phyloP scores from a whole-genome alignment of 257 asterid genomes.

The Mitragyna speciosa region DNA sequence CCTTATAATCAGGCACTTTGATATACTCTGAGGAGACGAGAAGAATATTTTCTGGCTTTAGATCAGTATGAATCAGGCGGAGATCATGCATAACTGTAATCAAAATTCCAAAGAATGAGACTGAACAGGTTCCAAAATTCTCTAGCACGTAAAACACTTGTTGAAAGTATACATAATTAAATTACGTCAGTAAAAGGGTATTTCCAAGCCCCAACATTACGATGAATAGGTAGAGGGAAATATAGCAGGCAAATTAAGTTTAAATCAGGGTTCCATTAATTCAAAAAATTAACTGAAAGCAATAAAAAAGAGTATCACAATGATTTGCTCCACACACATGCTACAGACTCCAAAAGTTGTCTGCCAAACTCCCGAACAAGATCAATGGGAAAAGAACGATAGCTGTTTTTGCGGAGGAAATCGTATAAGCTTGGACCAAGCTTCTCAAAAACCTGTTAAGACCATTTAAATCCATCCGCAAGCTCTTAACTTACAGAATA shows the following conservation, averaged over 20 bases:
- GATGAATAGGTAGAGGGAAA: neutral
- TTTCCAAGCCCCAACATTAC: neutral
- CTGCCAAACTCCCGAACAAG: slow-evolving; percentile 99
- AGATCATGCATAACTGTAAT: slow-evolving; percentile 88
- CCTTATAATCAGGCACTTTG: slow-evolving; percentile 87
- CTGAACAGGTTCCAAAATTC: neutral
- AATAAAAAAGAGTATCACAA: slow-evolving; percentile 36
- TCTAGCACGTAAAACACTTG: neutral
- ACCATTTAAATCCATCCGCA: slow-evolving; percentile 72
- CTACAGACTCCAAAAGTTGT: slow-evolving; percentile 98
- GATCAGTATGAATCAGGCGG: slow-evolving; percentile 83
- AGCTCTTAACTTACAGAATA: slow-evolving; percentile 54
- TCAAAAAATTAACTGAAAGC: slow-evolving; percentile 22
- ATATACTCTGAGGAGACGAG: slow-evolving; percentile 76
- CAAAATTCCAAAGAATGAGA: neutral
- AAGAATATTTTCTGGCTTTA: slow-evolving; percentile 95
- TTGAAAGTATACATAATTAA: too few species aligned
- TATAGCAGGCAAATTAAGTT: neutral
- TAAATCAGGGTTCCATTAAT: neutral
- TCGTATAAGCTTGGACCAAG: slow-evolving; percentile 99
- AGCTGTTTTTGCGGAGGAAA: slow-evolving; percentile 98
- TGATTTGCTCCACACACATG: slow-evolving; percentile 93
- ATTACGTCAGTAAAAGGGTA: too few species aligned
- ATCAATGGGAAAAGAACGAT: slow-evolving; percentile 98
- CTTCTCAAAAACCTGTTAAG: slow-evolving; percentile 98